A percentile compares a stretch with the other conserved stretches of the same genome.
Conservation (phyloP, 495 filamentous ascomycete species). For the Daldinia concentrica region DNA sequence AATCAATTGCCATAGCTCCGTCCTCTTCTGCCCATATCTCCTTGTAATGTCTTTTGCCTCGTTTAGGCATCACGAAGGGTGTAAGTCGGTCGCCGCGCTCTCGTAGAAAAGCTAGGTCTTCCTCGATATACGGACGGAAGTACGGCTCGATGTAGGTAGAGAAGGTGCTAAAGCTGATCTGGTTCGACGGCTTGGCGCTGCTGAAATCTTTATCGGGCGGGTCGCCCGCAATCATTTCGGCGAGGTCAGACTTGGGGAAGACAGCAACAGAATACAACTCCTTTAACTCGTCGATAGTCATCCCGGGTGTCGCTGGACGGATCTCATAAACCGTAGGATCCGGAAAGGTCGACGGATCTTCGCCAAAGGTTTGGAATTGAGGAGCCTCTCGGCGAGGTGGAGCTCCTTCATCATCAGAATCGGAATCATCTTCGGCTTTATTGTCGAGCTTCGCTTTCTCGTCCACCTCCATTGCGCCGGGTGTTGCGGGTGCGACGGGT, state of each 20-base stretch:
- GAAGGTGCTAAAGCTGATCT: constrained; percentile 92
- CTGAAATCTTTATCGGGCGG: constrained; percentile 95
- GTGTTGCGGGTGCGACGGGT: constrained; percentile 59
- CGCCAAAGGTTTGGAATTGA: constrained; percentile 82
- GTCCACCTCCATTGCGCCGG: constrained; percentile 60
- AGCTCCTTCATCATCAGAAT: constrained; percentile 75
- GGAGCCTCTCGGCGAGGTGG: constrained; percentile 78
- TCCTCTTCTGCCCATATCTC: constrained; percentile 96
- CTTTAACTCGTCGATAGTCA: constrained; percentile 82
- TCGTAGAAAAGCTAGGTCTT: constrained; percentile 91
- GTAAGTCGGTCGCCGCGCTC: constrained; percentile 85
- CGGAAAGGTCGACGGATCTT: constrained; percentile 88
- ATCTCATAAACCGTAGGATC: constrained; percentile 97
- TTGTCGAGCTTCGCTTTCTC: constrained; percentile 60
- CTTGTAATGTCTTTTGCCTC: constrained; percentile 84
- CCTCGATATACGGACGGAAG: constrained; percentile 88
- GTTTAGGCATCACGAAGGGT: constrained; percentile 85
- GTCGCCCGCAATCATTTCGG: constrained; percentile 84
- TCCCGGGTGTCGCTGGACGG: constrained; percentile 71
- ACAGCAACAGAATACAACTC: constrained; percentile 85
- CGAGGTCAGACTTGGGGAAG: constrained; percentile 82
- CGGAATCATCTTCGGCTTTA: constrained; percentile 67
- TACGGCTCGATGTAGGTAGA: constrained; percentile 87
- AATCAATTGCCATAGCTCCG: constrained; percentile 74
- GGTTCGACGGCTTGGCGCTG: constrained; percentile 90